Evolutionary conservation across 2,329 filamentous ascomycete genomes (phyloP).

Genomic region (Mycocentrospora acerina): DNA sequence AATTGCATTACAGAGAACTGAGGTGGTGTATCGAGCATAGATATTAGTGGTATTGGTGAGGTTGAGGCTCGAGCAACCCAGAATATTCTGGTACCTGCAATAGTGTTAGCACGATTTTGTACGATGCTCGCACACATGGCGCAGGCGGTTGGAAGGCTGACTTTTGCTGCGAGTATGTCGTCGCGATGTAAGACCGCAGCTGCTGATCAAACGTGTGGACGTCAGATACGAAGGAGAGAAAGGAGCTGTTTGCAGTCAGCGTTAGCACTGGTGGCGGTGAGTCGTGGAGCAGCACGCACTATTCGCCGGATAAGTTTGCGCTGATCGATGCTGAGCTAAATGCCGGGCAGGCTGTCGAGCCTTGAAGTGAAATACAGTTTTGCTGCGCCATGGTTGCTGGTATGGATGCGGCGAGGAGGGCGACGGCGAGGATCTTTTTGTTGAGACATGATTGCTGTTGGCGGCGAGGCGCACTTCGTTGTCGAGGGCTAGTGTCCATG

Average conservation of each 20-base stretch:
- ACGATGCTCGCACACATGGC: conserved; percentile 7
- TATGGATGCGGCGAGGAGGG: conserved; percentile 30
- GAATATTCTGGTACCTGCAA: conserved; percentile 72
- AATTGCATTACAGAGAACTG: conserved; percentile 89
- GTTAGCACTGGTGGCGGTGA: conserved; percentile 12
- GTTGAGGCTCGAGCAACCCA: conserved; percentile 79
- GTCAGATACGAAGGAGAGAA: conserved; percentile 79
- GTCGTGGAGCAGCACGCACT: conserved; percentile 53
- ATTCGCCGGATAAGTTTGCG: conserved; percentile 62
- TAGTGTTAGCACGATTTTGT: conserved; percentile 32
- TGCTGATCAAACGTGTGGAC: conserved; percentile 74
- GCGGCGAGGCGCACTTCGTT: conserved; percentile 14
- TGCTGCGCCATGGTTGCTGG: conserved; percentile 43
- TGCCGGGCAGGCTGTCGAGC: conserved; percentile 70
- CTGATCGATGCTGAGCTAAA: conserved; percentile 74
- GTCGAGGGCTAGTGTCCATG: conserved; percentile 11
- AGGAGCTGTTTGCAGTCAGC: conserved; percentile 64
- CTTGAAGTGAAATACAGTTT: conserved; percentile 66
- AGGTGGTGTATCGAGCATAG: conserved; percentile 92
- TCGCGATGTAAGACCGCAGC: conserved; percentile 71
- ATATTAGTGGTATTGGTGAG: conserved; percentile 75
- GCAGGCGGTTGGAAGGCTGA: conserved; percentile 51
- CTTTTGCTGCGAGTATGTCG: conserved; percentile 75
- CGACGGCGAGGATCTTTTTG: conserved; percentile 21
- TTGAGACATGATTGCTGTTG: conserved; percentile 22